Evolutionary conservation across 768 basidiomycete species (phyloP).

Genomic region (Tulasnella sp.): DNA sequence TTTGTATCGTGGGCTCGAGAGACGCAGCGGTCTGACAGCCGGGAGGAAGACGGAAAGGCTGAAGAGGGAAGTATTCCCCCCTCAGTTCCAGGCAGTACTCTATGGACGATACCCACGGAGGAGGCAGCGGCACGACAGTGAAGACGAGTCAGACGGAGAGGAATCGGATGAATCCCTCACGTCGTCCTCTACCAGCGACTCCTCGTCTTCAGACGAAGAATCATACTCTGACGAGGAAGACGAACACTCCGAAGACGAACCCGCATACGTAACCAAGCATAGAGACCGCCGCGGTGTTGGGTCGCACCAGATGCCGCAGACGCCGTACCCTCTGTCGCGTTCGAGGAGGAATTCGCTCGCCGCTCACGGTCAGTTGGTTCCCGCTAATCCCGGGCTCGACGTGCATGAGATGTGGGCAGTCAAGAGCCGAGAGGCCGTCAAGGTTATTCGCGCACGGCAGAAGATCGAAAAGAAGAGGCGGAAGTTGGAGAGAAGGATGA

Average conservation of each 20-base stretch:
- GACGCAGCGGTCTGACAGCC: slow-evolving; percentile 55
- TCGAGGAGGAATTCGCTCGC: slow-evolving; percentile 16
- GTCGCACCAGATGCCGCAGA: not conserved
- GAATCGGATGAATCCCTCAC: slow-evolving; percentile 29
- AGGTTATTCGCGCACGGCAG: slow-evolving; percentile 1
- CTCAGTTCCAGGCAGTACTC: slow-evolving; percentile 3
- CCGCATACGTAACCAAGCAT: slow-evolving; percentile 2
- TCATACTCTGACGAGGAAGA: slow-evolving; percentile 28
- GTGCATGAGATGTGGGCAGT: slow-evolving; percentile 14
- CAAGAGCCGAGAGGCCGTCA: slow-evolving; percentile 9
- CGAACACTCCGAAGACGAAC: slow-evolving; percentile 15
- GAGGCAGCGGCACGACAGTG: not conserved
- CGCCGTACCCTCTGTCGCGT: not conserved
- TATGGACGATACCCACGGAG: not conserved
- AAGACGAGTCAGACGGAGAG: slow-evolving; percentile 32
- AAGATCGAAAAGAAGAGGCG: slow-evolving; percentile 17
- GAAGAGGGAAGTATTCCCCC: slow-evolving; percentile 32
- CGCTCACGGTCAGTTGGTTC: not conserved
- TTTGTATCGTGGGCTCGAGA: slow-evolving; percentile 71
- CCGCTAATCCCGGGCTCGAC: not conserved
- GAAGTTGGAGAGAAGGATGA: slow-evolving; percentile 5
- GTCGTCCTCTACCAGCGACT: not conserved
- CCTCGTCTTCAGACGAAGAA: slow-evolving; percentile 13
- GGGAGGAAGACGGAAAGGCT: slow-evolving; percentile 51
- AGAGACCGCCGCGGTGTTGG: not conserved